A percentile compares a stretch with the other conserved stretches of the same genome.
Conservation (phyloP, 2,329 filamentous ascomycete genomes). For the Fusarium nodosum region DNA sequence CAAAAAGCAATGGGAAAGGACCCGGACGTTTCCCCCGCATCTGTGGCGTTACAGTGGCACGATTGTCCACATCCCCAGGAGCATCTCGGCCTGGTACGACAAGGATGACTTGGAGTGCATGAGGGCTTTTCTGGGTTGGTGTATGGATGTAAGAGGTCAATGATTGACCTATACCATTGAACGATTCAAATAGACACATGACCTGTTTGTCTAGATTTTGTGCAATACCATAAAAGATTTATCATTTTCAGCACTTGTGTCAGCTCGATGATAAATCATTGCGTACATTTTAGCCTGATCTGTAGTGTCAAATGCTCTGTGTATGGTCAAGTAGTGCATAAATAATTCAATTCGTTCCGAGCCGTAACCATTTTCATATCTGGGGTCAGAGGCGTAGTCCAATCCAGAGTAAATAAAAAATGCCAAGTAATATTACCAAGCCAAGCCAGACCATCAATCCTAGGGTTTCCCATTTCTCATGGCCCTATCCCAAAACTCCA, state of each 20-base stretch:
- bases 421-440: constrained; percentile 33
- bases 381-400: constrained; percentile 27
- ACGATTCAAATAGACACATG: constrained; percentile 27
- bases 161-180: constrained; percentile 31
- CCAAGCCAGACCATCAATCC: constrained; percentile 34
- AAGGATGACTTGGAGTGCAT: constrained; percentile 17
- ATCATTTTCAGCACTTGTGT: constrained; percentile 43
- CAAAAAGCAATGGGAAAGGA: constrained; percentile 24
- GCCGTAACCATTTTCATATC: constrained; percentile 36
- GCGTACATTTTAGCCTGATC: constrained; percentile 38
- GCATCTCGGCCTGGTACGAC: constrained; percentile 38
- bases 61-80: constrained; percentile 45
- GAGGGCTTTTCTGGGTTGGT: constrained; percentile 21
- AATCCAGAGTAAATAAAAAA: constrained; percentile 32
- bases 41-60: constrained; percentile 50
- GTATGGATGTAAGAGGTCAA: constrained; percentile 5
- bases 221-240: constrained; percentile 28
- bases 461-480: constrained; percentile 21
- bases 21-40: constrained; percentile 28
- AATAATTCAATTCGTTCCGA: constrained; percentile 31
- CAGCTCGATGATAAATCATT: constrained; percentile 41
- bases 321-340: constrained; percentile 23
- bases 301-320: constrained; percentile 16
- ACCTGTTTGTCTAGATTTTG: constrained; percentile 22
- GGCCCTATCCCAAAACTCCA: constrained; percentile 32